Percentiles rank a stretch among this genome's conserved stretches.
Conservation (phyloP, 306 rosid species). For the Prosopis cineraria region DNA sequence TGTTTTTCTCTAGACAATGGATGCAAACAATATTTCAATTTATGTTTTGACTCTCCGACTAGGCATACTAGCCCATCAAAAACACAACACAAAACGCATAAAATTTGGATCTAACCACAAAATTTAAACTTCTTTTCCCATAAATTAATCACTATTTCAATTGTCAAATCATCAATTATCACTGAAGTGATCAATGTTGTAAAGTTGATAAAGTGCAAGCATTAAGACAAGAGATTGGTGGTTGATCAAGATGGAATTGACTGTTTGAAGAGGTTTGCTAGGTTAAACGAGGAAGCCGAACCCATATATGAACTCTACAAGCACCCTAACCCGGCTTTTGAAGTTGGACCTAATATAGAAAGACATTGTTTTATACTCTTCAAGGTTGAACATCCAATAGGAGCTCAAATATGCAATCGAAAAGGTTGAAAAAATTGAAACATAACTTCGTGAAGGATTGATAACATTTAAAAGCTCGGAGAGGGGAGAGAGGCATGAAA, state of each 20-base stretch:
- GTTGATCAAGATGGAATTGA: slow-evolving; percentile 95
- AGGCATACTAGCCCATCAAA: too few species aligned
- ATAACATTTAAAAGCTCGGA: neutral
- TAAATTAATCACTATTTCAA: neutral
- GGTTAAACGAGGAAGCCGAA: slow-evolving; percentile 67
- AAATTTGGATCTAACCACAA: neutral
- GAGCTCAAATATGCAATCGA: slow-evolving; percentile 87
- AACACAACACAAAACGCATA: too few species aligned
- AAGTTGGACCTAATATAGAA: slow-evolving; percentile 88
- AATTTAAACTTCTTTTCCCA: neutral
- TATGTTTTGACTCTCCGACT: neutral
- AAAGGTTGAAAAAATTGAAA: slow-evolving; percentile 60
- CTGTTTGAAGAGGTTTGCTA: slow-evolving; percentile 72
- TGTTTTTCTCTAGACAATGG: neutral
- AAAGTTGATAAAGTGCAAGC: slow-evolving; percentile 96
- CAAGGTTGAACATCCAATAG: slow-evolving; percentile 77
- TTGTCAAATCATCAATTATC: neutral
- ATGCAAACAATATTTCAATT: neutral
- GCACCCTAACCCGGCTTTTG: slow-evolving; percentile 73
- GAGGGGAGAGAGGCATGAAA: slow-evolving; percentile 3
- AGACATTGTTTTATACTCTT: slow-evolving; percentile 89
- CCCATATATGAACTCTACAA: slow-evolving; percentile 83
- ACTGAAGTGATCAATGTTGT: slow-evolving; percentile 38
- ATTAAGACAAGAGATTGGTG: slow-evolving; percentile 77
- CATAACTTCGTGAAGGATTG: slow-evolving; percentile 26